Percentiles rank a stretch among this genome's conserved stretches.
Conservation (phyloP, 768 basidiomycete genomes). For the Boletus reticulatus region DNA sequence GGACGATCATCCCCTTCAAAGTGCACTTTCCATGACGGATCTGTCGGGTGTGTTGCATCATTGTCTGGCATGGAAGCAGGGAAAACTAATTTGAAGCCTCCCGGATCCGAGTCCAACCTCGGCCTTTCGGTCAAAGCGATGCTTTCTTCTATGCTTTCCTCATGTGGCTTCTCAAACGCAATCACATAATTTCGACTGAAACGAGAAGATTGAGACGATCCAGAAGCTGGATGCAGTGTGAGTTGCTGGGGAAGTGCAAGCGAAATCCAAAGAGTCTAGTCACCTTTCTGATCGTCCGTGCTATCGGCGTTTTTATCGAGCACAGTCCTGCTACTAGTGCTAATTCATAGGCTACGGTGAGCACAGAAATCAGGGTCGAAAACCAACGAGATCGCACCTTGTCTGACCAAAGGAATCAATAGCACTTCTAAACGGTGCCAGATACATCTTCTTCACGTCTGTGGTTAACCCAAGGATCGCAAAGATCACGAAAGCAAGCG, state of each 20-base stretch:
- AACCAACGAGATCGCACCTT: not conserved
- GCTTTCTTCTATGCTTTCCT: not conserved
- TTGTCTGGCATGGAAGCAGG: not conserved
- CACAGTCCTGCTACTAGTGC: not conserved
- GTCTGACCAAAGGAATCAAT: not conserved
- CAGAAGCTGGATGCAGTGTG: not conserved
- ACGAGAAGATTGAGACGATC: not conserved
- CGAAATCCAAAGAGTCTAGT: not conserved
- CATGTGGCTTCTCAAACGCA: not conserved
- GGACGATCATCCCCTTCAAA: not conserved
- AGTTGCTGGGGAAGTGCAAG: not conserved
- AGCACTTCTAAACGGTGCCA: not conserved
- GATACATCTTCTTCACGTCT: conserved; percentile 16
- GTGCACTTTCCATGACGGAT: not conserved
- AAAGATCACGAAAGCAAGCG: conserved; percentile 15
- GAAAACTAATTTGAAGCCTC: not conserved
- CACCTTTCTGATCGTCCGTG: not conserved
- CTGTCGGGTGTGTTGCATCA: not conserved
- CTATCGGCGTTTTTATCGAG: not conserved
- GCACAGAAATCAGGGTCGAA: not conserved
- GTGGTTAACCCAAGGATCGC: conserved; percentile 15
- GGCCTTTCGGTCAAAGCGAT: not conserved
- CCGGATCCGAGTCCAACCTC: not conserved
- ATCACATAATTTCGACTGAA: not conserved
- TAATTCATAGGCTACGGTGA: not conserved